A percentile compares a stretch with the other conserved stretches of the same genome.
These are phyloP conservation scores for Babesia microti DNA, from an alignment of 169 alveolate genomes.

Conservation along the genomic window DNA sequence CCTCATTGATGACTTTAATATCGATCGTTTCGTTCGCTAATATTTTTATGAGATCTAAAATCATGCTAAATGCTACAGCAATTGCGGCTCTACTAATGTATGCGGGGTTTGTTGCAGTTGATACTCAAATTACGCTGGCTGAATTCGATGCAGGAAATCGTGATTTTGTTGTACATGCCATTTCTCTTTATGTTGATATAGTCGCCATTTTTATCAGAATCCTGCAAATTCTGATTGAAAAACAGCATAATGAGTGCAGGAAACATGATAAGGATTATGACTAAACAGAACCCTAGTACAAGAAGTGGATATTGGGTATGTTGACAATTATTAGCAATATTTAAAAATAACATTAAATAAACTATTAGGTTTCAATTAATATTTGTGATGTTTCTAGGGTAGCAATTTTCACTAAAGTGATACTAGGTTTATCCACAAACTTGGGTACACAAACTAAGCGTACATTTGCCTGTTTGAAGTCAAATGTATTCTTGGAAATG, in stretches of 20 bases:
- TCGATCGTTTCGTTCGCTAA: slow-evolving; percentile 22
- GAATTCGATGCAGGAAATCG: slow-evolving; percentile 20
- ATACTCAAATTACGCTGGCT: slow-evolving; percentile 27
- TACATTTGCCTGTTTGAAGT: no score
- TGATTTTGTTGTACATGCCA: slow-evolving; percentile 29
- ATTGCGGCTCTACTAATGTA: slow-evolving; percentile 8
- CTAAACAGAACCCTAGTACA: no score
- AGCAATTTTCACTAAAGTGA: no score
- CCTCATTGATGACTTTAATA: slow-evolving; percentile 11
- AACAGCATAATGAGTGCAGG: slow-evolving; percentile 15
- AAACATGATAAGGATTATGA: slow-evolving; percentile 14
- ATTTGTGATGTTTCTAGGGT: no score
- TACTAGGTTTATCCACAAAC: no score
- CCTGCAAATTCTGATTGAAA: slow-evolving; percentile 6
- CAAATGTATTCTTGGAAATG: no score
- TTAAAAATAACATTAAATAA: no score
- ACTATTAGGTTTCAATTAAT: no score
- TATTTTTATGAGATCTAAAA: slow-evolving; percentile 15
- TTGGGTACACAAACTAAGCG: no score
- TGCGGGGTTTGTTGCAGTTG: slow-evolving; percentile 34
- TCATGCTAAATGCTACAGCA: slow-evolving; percentile 6
- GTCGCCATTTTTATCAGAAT: slow-evolving; percentile 14
- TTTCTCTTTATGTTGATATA: slow-evolving; percentile 29
- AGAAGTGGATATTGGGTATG: no score
- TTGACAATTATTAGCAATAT: no score